phyloP scores from a whole-genome alignment of 331 rosid genomes.

The Prunus yedoensis region DNA sequence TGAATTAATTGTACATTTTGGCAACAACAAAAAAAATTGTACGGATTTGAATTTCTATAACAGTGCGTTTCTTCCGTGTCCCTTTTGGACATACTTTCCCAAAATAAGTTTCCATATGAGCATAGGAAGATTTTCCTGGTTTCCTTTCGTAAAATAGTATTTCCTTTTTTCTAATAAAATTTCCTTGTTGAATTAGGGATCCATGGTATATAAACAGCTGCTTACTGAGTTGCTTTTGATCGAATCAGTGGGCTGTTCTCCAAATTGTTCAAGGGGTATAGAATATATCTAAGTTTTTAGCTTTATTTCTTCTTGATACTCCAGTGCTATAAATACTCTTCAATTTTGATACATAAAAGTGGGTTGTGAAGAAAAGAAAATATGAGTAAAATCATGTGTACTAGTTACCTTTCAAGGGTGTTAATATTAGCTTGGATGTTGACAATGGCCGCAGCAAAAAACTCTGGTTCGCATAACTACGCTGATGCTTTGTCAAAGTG shows the following conservation, averaged over 20 bases:
- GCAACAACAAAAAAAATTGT: too few relatives aligned
- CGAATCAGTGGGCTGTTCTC: background rate
- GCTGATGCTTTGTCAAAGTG: slow-evolving; percentile 22
- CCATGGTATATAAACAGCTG: background rate
- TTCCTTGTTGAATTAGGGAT: too few relatives aligned
- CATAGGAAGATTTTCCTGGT: too few relatives aligned
- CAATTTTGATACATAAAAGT: background rate
- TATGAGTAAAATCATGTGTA: background rate
- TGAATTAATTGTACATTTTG: too few relatives aligned
- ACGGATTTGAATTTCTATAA: too few relatives aligned
- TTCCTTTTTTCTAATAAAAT: too few relatives aligned
- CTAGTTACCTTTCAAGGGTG: background rate
- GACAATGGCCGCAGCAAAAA: background rate
- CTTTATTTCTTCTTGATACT: background rate
- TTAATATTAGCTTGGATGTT: background rate
- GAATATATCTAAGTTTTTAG: background rate
- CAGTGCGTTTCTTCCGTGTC: too few relatives aligned
- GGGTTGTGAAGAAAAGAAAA: background rate
- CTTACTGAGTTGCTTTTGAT: background rate
- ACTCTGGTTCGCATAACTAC: slow-evolving; percentile 3
- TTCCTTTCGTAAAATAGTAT: too few relatives aligned
- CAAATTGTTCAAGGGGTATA: background rate
- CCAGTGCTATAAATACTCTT: too few relatives aligned
- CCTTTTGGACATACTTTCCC: too few relatives aligned
- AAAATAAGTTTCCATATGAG: too few relatives aligned